A percentile compares a stretch with the other conserved stretches of the same genome.
Evolutionary conservation across 805 yeast genomes (phyloP).

Genomic region (Hanseniaspora lachancei): DNA sequence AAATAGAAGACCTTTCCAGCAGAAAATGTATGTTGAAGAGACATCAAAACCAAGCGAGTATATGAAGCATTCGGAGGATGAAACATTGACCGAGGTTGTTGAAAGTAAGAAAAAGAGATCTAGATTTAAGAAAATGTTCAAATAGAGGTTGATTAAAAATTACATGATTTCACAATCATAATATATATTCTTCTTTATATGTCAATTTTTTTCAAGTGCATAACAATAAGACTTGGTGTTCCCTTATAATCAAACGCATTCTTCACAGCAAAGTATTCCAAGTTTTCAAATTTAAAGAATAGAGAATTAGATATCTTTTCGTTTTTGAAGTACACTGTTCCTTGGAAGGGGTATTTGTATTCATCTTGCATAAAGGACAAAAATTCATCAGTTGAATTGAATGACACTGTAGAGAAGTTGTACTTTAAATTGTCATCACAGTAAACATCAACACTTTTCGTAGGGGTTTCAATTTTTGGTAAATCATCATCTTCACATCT

Average conservation of each 20-base stretch:
- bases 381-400: conserved; percentile 15
- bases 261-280: conserved; percentile 22
- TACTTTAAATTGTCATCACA: background rate
- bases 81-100: conserved; percentile 11
- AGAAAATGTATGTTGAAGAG: conserved; percentile 12
- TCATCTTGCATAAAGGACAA: background rate
- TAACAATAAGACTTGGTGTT: conserved; percentile 16
- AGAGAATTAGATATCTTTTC: background rate
- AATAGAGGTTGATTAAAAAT: conserved; percentile 7
- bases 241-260: conserved; percentile 22
- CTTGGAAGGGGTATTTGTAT: conserved; percentile 12
- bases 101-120: conserved; percentile 33
- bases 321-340: conserved; percentile 18
- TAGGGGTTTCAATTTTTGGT: background rate
- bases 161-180: no score
- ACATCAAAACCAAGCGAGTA: background rate
- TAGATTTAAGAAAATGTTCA: conserved; percentile 37
- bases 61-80: conserved; percentile 15
- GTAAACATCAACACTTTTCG: background rate
- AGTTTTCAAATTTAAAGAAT: conserved; percentile 11
- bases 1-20: conserved; percentile 13
- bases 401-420: conserved; percentile 17
- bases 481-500: background rate
- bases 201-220: conserved; percentile 11
- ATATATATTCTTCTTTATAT: background rate